Evolutionary conservation across 2,329 filamentous ascomycete species (phyloP).

Genomic region (Colletotrichum falcatum): DNA sequence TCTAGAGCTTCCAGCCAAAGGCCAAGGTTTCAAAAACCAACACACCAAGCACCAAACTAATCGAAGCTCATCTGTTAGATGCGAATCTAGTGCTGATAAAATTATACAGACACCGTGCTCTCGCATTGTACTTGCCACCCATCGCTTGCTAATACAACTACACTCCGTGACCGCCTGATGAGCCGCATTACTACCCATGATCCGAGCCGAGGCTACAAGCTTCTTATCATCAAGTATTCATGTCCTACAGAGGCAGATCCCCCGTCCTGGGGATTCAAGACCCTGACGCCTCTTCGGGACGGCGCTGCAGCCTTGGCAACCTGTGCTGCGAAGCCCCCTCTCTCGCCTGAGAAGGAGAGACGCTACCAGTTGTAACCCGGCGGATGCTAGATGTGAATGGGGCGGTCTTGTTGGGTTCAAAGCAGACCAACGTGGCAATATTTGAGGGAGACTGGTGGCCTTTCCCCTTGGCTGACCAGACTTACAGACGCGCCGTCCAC

Average conservation of each 20-base stretch:
- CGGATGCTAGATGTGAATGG: not conserved
- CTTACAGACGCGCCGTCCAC: not conserved
- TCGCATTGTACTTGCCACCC: not conserved
- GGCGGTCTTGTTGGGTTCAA: no score
- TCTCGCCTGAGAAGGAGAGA: not conserved
- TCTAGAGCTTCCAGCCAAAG: not conserved
- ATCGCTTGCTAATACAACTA: not conserved
- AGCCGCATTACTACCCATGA: no score
- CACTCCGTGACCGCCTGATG: not conserved
- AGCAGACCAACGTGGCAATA: no score
- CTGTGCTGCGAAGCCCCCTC: not conserved
- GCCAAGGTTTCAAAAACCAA: not conserved
- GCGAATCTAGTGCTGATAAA: no score
- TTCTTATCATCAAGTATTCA: not conserved
- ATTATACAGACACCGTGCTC: not conserved
- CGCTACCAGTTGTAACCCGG: not conserved
- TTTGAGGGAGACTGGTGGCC: not conserved
- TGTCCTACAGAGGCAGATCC: not conserved
- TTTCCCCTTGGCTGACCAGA: not conserved
- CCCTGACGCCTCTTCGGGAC: not conserved
- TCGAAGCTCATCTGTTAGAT: no score
- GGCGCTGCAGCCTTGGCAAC: not conserved
- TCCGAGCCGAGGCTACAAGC: not conserved
- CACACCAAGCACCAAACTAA: not conserved
- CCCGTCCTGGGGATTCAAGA: not conserved